Base-by-base conservation (phyloP, 2,329 filamentous ascomycete genomes). In the Neurospora sp. region DNA sequence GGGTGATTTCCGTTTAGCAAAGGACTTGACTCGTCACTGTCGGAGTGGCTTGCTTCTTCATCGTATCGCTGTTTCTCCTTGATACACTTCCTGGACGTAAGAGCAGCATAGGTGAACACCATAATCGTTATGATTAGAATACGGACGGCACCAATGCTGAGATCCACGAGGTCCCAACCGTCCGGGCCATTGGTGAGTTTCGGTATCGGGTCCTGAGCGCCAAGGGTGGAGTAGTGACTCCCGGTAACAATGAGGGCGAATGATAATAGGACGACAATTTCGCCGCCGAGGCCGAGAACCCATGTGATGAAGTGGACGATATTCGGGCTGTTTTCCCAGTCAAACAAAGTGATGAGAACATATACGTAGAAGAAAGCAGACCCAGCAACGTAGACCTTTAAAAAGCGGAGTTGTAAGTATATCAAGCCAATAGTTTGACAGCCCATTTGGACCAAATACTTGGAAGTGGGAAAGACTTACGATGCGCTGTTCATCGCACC, bases 361-460 rank as follows among this genome's bases (percentile, higher is more conserved):
- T 97, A 89, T 67, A 92, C 86, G 82, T 96, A 96, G 73, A 96
- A 88, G 83, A 97, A 97, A 74, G 93, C 91, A 65, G 92, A 91
- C 69, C 91, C 92, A 70, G 92, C 87, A 73, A 96, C 84, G 80
- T 96, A 97, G 77, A 97, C 90, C 93, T 97, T 62, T 23, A 4
- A 4, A 28, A 28, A n/a, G 36, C 6, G 28, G 52, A 43, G 36
- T 67, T 43, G 69, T 74, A 46, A 75, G 74, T 68, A 67, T 2
- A 62, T 62, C 23, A 62, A 62, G 52, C 52, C 52, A 62, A 62
- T 62, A 36, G 28, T 33, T 46, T 10, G 67, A 36, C 8, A 19
- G 11, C 36, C n/a, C 36, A 6, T 43, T 6, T 2, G 39, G 68
- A 40, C 40, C 33, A 36, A 8, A 39, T 12, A 67, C 68, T 19